Evolutionary conservation across 2,329 filamentous ascomycete genomes (phyloP).

Genomic region (Magnaporthiopsis poae): DNA sequence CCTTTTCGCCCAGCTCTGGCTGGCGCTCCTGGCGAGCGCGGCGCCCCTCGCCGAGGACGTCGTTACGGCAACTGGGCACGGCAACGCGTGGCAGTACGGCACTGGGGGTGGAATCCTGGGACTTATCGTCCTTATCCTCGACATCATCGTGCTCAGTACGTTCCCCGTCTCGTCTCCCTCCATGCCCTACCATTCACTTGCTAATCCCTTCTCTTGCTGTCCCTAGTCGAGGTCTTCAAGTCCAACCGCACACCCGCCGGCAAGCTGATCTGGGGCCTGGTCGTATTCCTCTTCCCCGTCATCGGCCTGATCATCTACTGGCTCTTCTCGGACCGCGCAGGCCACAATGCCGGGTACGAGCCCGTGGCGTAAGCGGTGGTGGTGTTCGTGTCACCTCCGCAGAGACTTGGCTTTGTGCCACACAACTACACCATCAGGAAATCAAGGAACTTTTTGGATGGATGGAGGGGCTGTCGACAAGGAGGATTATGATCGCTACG

Average conservation of each 20-base stretch:
- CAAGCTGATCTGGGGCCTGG: constrained; percentile 53
- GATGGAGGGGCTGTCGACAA: neutral
- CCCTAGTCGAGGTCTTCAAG: constrained; percentile 52
- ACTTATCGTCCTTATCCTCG: constrained; percentile 51
- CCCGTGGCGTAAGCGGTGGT: constrained; percentile 1
- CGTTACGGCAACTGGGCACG: constrained; percentile 26
- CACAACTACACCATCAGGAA: too few species aligned
- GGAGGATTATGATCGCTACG: too few species aligned
- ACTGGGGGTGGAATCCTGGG: constrained; percentile 52
- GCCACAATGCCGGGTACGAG: constrained; percentile 37
- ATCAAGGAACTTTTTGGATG: neutral
- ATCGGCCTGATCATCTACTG: constrained; percentile 53
- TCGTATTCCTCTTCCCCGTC: constrained; percentile 57
- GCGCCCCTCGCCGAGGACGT: constrained; percentile 31
- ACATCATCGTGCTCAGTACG: constrained; percentile 54
- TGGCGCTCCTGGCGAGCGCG: constrained; percentile 39
- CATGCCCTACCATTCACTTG: neutral
- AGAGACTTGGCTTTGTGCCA: neutral
- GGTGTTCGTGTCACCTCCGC: too few species aligned
- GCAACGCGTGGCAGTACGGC: constrained; percentile 46
- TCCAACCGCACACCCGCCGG: constrained; percentile 47
- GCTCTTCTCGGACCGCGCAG: constrained; percentile 51
- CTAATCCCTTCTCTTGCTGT: constrained; percentile 11
- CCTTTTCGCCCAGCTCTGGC: constrained; percentile 43
- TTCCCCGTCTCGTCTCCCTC: neutral